These are phyloP conservation scores for Glebionis coronaria DNA, from an alignment of 129 eudicot genomes.

Conservation along the genomic window DNA sequence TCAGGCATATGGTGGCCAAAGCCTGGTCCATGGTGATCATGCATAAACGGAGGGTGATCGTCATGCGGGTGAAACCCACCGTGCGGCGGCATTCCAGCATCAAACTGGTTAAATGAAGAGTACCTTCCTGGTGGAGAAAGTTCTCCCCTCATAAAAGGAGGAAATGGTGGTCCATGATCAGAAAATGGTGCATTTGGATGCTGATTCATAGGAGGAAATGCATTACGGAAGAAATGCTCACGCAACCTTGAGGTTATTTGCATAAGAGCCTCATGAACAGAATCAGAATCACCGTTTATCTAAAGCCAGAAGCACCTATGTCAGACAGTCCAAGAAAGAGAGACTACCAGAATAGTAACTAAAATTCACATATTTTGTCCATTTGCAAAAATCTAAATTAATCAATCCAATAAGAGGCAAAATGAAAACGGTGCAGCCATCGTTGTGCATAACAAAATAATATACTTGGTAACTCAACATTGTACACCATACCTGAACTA, in stretches of 20 bases:
- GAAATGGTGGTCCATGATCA: conserved; percentile 74
- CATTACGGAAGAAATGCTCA: conserved; percentile 84
- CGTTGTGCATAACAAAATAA: no score
- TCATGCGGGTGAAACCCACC: conserved; percentile 76
- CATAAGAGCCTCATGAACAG: conserved; percentile 82
- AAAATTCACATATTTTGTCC: no score
- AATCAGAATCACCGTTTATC: conserved; percentile 79
- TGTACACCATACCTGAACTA: conserved; percentile 61
- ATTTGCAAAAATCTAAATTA: no score
- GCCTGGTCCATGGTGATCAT: conserved; percentile 56
- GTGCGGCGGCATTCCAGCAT: conserved; percentile 55
- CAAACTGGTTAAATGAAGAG: conserved; percentile 61
- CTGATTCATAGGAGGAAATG: conserved; percentile 41
- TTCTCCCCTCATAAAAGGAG: conserved; percentile 67
- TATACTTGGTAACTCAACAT: background rate
- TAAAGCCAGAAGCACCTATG: conserved; percentile 17
- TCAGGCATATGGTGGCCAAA: conserved; percentile 67
- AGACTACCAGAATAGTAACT: background rate
- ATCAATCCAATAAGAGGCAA: no score
- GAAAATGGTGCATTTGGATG: conserved; percentile 20
- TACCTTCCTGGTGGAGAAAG: conserved; percentile 80
- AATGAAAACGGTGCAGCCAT: no score
- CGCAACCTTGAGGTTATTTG: conserved; percentile 78
- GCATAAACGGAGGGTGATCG: conserved; percentile 67
- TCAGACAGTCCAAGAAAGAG: background rate